These are phyloP conservation scores for Plasmodium coatneyi DNA, from an alignment of 169 alveolate species.

Conservation along the genomic window DNA sequence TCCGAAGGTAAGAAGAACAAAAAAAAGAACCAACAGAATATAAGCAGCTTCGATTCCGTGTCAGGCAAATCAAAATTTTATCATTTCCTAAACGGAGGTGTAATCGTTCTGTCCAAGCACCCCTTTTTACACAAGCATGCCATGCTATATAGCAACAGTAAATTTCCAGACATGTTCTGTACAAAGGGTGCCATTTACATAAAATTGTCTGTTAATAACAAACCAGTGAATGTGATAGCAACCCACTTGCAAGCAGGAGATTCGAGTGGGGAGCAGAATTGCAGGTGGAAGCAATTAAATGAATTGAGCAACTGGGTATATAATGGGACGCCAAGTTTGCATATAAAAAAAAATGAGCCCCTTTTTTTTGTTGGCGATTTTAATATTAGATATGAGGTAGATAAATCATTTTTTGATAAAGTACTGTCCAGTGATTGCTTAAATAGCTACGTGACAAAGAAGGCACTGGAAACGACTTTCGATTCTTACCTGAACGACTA, in stretches of 20 bases:
- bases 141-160: slow-evolving; percentile 63
- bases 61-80: slow-evolving; percentile 77
- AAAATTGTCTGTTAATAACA: slow-evolving; percentile 76
- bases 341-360: slow-evolving; percentile 73
- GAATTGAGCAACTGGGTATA: slow-evolving; percentile 86
- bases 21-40: not conserved
- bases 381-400: slow-evolving; percentile 37
- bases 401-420: slow-evolving; percentile 25
- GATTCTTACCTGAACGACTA: slow-evolving; percentile 63
- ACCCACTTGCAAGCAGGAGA: slow-evolving; percentile 88
- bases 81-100: slow-evolving; percentile 79
- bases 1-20: not conserved
- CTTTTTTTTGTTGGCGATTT: slow-evolving; percentile 74
- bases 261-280: slow-evolving; percentile 46
- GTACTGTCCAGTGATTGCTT: slow-evolving; percentile 15
- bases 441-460: slow-evolving; percentile 49
- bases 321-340: slow-evolving; percentile 66
- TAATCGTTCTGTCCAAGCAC: slow-evolving; percentile 78
- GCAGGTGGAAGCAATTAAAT: slow-evolving; percentile 79
- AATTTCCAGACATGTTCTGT: slow-evolving; percentile 78
- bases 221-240: slow-evolving; percentile 82
- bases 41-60: slow-evolving; percentile 74
- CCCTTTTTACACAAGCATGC: slow-evolving; percentile 79
- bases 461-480: slow-evolving; percentile 44
- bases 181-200: slow-evolving; percentile 88